Evolutionary conservation across 2,329 filamentous ascomycete genomes (phyloP), one percentile per base, ranked within the genome.

Genomic region (Orbilia quercus): DNA sequence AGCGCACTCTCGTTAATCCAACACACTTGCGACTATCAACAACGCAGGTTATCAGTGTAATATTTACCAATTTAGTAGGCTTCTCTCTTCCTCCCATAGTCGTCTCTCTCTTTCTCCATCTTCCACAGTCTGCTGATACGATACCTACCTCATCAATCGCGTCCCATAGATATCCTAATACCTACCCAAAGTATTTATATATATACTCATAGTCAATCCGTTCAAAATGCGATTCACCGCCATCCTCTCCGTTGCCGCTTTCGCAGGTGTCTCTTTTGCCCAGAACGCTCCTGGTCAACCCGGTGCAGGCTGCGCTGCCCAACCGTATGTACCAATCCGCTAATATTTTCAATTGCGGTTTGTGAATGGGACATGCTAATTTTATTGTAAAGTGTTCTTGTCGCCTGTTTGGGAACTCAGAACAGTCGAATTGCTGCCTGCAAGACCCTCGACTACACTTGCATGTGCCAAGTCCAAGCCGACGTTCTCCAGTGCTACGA

Each of bases 231-330:
- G 53, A 22, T 76, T 75, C 70, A 75, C 65, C 44, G 42, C 74
- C 57, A 54, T 78, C 63, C 62, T 78, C 72, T 63, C 64, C 22
- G 57, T 78, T 59, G 77, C 76, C 50, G 76, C 77, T n/a, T 51
- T 78, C 65, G 77, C 76, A 55, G 75, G 77, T 59, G 48, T 78
- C 38, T 76, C 76, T 42, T 70, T 75, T 40, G 77, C 77, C 69
- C 78, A 79, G 54, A 67, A 42, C 62, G 18, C 20, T 3, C 11
- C 23, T 1, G 59, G 60, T 47, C 58, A 45, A 18, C 60, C 60
- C 42, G 60, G 69, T 23, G 1, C 20, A 7, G 59, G 66, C 18
- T 71, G 66, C 16, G 22, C 58, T 25, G 67, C 44, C 18, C 51
- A 65, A 36, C 54, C 47, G 67, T 65, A 55, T n/a, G 11, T n/a